These are phyloP conservation scores for Cryptosporidium meleagridis DNA, from an alignment of 169 alveolate genomes.

Conservation along the genomic window DNA sequence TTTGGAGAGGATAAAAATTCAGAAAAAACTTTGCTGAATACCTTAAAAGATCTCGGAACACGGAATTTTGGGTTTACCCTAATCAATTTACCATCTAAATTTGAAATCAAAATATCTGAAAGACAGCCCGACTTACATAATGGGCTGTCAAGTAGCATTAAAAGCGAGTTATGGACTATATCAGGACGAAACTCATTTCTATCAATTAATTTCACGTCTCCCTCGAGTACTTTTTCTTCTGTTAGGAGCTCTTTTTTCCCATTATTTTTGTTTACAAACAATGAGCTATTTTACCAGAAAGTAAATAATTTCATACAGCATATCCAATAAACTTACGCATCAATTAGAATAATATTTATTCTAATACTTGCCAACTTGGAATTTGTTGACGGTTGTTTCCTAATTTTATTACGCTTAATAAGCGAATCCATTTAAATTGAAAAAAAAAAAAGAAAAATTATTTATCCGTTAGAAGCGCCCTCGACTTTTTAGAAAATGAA, in stretches of 20 bases:
- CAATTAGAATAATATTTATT: constrained; percentile 3
- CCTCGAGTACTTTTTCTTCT: constrained; percentile 22
- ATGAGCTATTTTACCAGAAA: constrained; percentile 18
- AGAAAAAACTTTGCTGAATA: constrained; percentile 54
- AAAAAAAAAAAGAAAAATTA: neutral
- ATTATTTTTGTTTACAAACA: constrained; percentile 30
- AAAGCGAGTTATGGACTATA: constrained; percentile 47
- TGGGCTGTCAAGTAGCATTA: constrained; percentile 71
- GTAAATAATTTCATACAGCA: neutral
- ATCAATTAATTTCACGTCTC: neutral
- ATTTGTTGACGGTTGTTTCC: constrained; percentile 9
- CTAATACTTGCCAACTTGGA: neutral
- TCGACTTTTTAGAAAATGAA: constrained; percentile 32
- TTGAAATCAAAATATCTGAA: constrained; percentile 27
- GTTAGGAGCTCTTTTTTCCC: constrained; percentile 62
- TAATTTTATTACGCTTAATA: constrained; percentile 27
- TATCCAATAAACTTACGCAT: constrained; percentile 40
- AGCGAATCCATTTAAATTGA: neutral
- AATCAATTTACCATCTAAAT: constrained; percentile 46
- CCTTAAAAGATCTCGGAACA: constrained; percentile 71
- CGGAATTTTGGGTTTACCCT: constrained; percentile 50
- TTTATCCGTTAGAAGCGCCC: constrained; percentile 58
- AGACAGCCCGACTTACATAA: constrained; percentile 59
- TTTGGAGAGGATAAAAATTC: constrained; percentile 27
- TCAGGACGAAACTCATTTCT: constrained; percentile 47